Conservation (phyloP, 805 yeast species). For the Yamadazyma sp. region DNA sequence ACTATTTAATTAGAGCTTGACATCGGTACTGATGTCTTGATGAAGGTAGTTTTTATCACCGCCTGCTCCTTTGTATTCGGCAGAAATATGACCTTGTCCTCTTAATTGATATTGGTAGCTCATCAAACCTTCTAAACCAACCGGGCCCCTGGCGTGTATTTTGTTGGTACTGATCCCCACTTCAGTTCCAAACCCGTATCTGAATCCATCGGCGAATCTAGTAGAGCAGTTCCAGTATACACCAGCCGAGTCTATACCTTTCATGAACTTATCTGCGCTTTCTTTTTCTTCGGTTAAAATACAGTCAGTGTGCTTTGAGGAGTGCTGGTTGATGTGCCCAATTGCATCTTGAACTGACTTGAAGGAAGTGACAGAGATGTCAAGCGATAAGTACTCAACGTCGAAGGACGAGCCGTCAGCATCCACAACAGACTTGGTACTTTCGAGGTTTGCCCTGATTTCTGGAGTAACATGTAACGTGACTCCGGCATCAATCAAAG, state of each 20-base stretch:
- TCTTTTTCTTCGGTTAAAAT: conserved; percentile 76
- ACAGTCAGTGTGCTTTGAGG: conserved; percentile 95
- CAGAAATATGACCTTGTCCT: conserved; percentile 91
- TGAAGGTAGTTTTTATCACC: conserved; percentile 80
- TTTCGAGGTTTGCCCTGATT: conserved; percentile 34
- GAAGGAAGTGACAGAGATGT: conserved; percentile 72
- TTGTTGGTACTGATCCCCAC: conserved; percentile 97
- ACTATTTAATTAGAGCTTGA: conserved; percentile 3
- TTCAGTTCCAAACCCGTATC: conserved; percentile 98
- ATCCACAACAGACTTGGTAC: conserved; percentile 28
- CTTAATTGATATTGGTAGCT: conserved; percentile 91
- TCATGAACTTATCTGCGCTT: conserved; percentile 73
- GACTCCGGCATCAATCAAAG: conserved; percentile 57
- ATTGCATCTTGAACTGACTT: conserved; percentile 69
- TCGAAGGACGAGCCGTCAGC: conserved; percentile 71
- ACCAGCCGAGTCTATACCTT: conserved; percentile 91
- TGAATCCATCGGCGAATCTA: conserved; percentile 96
- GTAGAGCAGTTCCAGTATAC: conserved; percentile 98
- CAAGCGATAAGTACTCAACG: conserved; percentile 80
- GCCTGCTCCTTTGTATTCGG: conserved; percentile 92
- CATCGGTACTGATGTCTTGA: conserved; percentile 25
- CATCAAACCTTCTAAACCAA: conserved; percentile 94
- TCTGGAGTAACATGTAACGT: conserved; percentile 65
- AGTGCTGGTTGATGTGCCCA: conserved; percentile 80
- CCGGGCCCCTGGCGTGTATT: conserved; percentile 98